These are phyloP conservation scores for Hypoxylon fragiforme DNA, from an alignment of 495 filamentous ascomycete species.

Conservation along the genomic window DNA sequence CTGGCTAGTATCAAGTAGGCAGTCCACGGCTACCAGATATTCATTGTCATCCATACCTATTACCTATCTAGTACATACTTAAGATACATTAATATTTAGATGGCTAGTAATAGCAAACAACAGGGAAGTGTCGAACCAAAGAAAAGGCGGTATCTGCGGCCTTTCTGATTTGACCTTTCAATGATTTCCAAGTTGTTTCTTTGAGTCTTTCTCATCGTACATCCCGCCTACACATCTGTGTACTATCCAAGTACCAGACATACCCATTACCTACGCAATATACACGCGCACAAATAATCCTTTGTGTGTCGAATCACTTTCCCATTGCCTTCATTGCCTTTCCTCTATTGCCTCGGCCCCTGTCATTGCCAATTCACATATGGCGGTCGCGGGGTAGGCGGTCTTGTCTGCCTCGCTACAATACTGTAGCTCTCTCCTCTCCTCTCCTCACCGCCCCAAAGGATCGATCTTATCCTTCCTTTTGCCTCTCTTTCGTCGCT, in stretches of 20 bases:
- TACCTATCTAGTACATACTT: no score
- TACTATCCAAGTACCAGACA: neutral
- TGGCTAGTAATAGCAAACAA: slow-evolving; percentile 14
- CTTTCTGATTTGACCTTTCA: slow-evolving; percentile 14
- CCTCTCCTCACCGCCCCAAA: slow-evolving; percentile 23
- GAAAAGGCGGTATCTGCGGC: slow-evolving; percentile 17
- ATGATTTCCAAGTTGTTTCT: neutral
- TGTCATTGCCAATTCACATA: slow-evolving; percentile 11
- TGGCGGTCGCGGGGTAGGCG: slow-evolving; percentile 32
- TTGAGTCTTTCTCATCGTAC: neutral
- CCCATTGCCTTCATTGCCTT: slow-evolving; percentile 6
- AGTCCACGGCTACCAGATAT: no score
- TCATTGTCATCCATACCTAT: no score
- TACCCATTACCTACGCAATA: slow-evolving; percentile 11
- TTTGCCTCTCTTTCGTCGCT: slow-evolving; percentile 1
- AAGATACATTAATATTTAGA: no score
- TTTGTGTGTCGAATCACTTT: slow-evolving; percentile 20
- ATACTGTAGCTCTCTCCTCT: neutral
- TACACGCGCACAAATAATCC: slow-evolving; percentile 12
- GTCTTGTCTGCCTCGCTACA: slow-evolving; percentile 27
- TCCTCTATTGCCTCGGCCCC: slow-evolving; percentile 8
- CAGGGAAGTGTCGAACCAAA: slow-evolving; percentile 21
- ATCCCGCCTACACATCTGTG: slow-evolving; percentile 20
- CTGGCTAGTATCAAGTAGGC: no score
- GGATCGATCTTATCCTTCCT: slow-evolving; percentile 4